phyloP scores from a whole-genome alignment of 768 basidiomycete species.

The Leccinellum albellum region DNA sequence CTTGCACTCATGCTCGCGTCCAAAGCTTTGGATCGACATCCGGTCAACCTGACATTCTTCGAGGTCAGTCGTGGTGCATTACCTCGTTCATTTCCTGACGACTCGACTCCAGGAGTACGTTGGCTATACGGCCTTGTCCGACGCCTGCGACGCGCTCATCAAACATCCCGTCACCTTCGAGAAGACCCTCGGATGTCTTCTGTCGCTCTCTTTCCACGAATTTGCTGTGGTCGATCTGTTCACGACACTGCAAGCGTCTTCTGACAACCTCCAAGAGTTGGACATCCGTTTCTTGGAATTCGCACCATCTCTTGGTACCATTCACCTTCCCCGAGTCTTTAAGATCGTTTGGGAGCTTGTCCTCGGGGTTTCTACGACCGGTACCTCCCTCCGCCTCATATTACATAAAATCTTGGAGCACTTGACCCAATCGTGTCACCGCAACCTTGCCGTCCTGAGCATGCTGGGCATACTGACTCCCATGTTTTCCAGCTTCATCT shows the following conservation, averaged over 20 bases:
- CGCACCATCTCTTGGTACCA: conserved; percentile 40
- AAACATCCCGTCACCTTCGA: conserved; percentile 45
- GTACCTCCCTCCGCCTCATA: conserved; percentile 45
- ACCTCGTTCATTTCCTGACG: conserved; percentile 15
- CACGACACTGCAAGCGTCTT: conserved; percentile 34
- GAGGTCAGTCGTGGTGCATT: conserved; percentile 43
- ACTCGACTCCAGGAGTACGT: conserved; percentile 35
- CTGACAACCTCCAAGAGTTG: conserved; percentile 39
- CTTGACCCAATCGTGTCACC: conserved; percentile 56
- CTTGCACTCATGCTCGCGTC: conserved; percentile 63
- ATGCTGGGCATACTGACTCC: conserved; percentile 52
- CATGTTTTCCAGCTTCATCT: conserved; percentile 36
- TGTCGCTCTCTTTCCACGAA: conserved; percentile 64
- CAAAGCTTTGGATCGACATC: conserved; percentile 57
- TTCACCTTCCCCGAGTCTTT: conserved; percentile 60
- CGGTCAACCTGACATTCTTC: conserved; percentile 60
- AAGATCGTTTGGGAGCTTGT: conserved; percentile 54
- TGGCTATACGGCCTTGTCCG: conserved; percentile 60
- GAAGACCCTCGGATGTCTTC: conserved; percentile 61
- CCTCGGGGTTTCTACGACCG: conserved; percentile 33
- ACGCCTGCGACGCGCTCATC: conserved; percentile 55
- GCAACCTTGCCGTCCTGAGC: conserved; percentile 67
- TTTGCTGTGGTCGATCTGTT: conserved; percentile 59
- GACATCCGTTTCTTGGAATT: conserved; percentile 42
- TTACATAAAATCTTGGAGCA: conserved; percentile 62